Conservation (phyloP, 2,329 filamentous ascomycete species). For the Clarireedia paspali region DNA sequence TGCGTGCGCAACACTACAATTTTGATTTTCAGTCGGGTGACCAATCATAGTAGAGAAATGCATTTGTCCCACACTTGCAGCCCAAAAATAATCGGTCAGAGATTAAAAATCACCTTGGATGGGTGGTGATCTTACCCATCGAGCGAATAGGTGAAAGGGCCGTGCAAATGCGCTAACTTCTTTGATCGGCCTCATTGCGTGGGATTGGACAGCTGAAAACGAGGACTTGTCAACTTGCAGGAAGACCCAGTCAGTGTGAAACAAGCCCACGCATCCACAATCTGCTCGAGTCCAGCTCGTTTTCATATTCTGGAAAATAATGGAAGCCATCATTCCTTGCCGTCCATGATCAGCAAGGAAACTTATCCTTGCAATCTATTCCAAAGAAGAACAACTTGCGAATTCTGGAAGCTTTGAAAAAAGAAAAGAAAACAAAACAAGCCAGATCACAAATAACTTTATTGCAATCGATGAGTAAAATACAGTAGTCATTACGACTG, state of each 20-base stretch:
- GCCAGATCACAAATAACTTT: slow-evolving; percentile 1
- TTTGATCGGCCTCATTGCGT: slow-evolving; percentile 10
- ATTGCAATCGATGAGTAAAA: neutral
- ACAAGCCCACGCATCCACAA: slow-evolving; percentile 16
- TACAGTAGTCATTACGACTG: neutral
- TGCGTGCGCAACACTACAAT: slow-evolving; percentile 8
- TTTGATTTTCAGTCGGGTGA: neutral
- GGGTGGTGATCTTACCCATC: slow-evolving; percentile 14
- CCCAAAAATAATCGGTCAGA: slow-evolving; percentile 5
- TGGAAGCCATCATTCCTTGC: slow-evolving; percentile 20
- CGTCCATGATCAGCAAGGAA: slow-evolving; percentile 1
- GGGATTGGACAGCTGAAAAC: slow-evolving; percentile 23
- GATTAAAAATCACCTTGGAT: slow-evolving; percentile 1
- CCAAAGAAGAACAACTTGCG: slow-evolving; percentile 22
- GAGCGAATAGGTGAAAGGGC: slow-evolving; percentile 15
- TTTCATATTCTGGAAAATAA: slow-evolving; percentile 24
- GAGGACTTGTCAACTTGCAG: slow-evolving; percentile 18
- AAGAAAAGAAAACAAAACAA: neutral
- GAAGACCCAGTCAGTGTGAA: slow-evolving; percentile 21
- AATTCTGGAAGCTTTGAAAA: slow-evolving; percentile 9
- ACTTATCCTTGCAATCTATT: slow-evolving; percentile 6
- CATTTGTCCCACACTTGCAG: neutral
- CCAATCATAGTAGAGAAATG: neutral
- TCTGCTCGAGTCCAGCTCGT: slow-evolving; percentile 15
- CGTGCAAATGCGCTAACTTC: slow-evolving; percentile 11